Conservation (phyloP, 2,329 filamentous ascomycete species). For the Helminthosporium solani region DNA sequence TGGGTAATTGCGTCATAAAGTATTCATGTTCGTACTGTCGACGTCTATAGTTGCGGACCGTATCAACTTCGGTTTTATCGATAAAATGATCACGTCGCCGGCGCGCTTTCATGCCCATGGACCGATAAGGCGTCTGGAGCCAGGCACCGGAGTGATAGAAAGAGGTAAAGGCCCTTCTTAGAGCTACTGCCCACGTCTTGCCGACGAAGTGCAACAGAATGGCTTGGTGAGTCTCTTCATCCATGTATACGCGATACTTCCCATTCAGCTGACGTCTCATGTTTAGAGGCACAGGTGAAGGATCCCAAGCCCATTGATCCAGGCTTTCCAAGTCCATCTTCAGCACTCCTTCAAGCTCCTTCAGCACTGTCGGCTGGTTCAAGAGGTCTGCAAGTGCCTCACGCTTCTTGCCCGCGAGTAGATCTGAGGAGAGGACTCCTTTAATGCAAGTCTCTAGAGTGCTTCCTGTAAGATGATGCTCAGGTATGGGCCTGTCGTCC, state of each 20-base stretch:
- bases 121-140: slow-evolving; percentile 36
- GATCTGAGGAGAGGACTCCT: slow-evolving; percentile 52
- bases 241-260: slow-evolving; percentile 61
- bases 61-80: slow-evolving; percentile 25
- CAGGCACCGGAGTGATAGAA: slow-evolving; percentile 45
- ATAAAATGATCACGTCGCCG: slow-evolving; percentile 51
- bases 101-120: slow-evolving; percentile 40
- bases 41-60: slow-evolving; percentile 31
- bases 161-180: slow-evolving; percentile 47
- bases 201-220: slow-evolving; percentile 58
- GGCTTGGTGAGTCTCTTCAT: slow-evolving; percentile 59
- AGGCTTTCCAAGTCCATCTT: slow-evolving; percentile 57
- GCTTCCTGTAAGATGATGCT: slow-evolving; percentile 44
- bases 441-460: slow-evolving; percentile 50
- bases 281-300: slow-evolving; percentile 48
- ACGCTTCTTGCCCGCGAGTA: slow-evolving; percentile 55
- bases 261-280: slow-evolving; percentile 58
- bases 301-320: slow-evolving; percentile 55
- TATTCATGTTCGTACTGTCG: slow-evolving; percentile 48
- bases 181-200: slow-evolving; percentile 51
- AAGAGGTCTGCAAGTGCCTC: slow-evolving; percentile 54
- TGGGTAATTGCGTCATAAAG: slow-evolving; percentile 59
- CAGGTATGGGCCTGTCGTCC: slow-evolving; percentile 4
- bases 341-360: slow-evolving; percentile 58
- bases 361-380: slow-evolving; percentile 51